These are phyloP conservation scores for Balakata baccata DNA, from an alignment of 345 rosid species.

Conservation along the genomic window DNA sequence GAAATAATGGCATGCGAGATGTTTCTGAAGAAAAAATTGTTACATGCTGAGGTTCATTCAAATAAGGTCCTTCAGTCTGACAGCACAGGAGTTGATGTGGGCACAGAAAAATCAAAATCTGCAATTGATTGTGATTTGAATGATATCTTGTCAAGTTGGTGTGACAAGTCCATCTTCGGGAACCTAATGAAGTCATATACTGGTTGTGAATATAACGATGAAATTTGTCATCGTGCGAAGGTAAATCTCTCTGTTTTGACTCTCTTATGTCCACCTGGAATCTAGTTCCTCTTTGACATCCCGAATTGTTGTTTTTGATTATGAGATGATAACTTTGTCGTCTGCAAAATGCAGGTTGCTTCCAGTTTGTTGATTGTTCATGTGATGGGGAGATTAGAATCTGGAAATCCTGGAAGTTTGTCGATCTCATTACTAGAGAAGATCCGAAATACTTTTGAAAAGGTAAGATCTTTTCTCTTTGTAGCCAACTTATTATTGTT, in stretches of 20 bases:
- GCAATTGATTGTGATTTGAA: slow-evolving; percentile 39
- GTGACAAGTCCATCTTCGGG: slow-evolving; percentile 49
- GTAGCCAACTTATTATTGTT: not conserved
- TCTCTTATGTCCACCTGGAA: not conserved
- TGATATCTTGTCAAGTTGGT: slow-evolving; percentile 57
- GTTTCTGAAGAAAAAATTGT: slow-evolving; percentile 69
- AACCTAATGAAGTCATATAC: slow-evolving; percentile 54
- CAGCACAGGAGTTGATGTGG: slow-evolving; percentile 28
- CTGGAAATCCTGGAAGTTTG: slow-evolving; percentile 60
- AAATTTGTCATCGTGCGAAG: slow-evolving; percentile 50
- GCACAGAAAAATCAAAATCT: slow-evolving; percentile 29
- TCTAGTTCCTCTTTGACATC: not conserved
- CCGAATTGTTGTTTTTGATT: not conserved
- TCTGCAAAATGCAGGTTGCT: slow-evolving; percentile 57
- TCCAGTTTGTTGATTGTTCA: slow-evolving; percentile 60
- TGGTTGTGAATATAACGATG: slow-evolving; percentile 49
- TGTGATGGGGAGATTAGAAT: slow-evolving; percentile 58
- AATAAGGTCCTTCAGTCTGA: slow-evolving; percentile 31
- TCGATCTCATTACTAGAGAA: slow-evolving; percentile 61
- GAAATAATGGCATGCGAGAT: slow-evolving; percentile 75
- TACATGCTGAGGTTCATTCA: slow-evolving; percentile 50
- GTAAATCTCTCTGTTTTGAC: slow-evolving; percentile 20
- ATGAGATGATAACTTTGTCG: slow-evolving; percentile 4
- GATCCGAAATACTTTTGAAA: slow-evolving; percentile 42
- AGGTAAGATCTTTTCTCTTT: slow-evolving; percentile 39